A percentile compares a stretch with the other conserved stretches of the same genome.
Evolutionary conservation across 495 filamentous ascomycete species (phyloP).

Genomic region (Cercophora samala): DNA sequence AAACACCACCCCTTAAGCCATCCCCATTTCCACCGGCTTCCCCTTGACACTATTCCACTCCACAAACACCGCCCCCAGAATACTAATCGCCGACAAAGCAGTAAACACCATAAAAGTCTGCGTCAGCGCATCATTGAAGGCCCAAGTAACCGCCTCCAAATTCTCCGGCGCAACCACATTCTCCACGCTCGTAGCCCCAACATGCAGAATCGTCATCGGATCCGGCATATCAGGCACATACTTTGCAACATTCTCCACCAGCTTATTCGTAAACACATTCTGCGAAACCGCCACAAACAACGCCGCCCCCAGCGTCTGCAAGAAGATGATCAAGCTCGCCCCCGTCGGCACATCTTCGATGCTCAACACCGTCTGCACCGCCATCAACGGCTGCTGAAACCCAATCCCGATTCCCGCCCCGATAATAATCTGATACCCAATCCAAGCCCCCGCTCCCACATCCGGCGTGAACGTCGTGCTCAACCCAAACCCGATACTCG

Average conservation of each 20-base stretch:
- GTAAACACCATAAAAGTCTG: slow-evolving; percentile 66
- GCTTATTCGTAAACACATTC: slow-evolving; percentile 71
- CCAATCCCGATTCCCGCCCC: slow-evolving; percentile 68
- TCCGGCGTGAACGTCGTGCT: slow-evolving; percentile 59
- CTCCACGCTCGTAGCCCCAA: slow-evolving; percentile 68
- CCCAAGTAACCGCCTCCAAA: slow-evolving; percentile 55
- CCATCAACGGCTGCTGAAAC: slow-evolving; percentile 65
- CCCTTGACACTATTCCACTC: slow-evolving; percentile 86
- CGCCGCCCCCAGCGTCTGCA: slow-evolving; percentile 68
- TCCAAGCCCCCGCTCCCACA: slow-evolving; percentile 60
- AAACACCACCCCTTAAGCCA: slow-evolving; percentile 36
- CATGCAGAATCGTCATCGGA: slow-evolving; percentile 46
- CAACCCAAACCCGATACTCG: slow-evolving; percentile 66
- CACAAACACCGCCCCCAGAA: slow-evolving; percentile 58
- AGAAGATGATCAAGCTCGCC: slow-evolving; percentile 63
- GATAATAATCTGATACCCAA: slow-evolving; percentile 70
- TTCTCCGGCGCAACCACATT: slow-evolving; percentile 41
- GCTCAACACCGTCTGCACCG: slow-evolving; percentile 63
- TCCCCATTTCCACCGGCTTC: slow-evolving; percentile 65
- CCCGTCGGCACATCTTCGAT: slow-evolving; percentile 63
- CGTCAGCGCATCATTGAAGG: slow-evolving; percentile 70
- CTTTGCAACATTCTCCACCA: slow-evolving; percentile 53
- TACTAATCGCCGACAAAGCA: slow-evolving; percentile 57
- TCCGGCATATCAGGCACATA: slow-evolving; percentile 51
- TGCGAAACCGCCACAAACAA: slow-evolving; percentile 74